These are phyloP conservation scores for Saccharomycopsis phalli DNA, from an alignment of 1,139 yeast genomes.

Conservation along the genomic window DNA sequence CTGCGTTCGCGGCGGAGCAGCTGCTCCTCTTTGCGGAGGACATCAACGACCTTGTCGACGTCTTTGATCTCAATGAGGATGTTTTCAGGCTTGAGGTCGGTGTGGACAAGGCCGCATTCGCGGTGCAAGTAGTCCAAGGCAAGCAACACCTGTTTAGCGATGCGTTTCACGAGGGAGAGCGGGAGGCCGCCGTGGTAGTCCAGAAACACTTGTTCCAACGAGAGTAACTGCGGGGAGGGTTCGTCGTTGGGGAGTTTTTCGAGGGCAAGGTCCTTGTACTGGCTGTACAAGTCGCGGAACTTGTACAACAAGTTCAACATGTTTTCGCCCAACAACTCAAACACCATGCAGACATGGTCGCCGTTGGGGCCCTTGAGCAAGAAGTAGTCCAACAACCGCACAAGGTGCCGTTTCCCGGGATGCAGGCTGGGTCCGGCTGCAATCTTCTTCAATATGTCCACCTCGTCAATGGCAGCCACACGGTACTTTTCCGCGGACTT, in stretches of 20 bases:
- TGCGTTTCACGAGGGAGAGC: constrained; percentile 59
- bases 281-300: constrained; percentile 32
- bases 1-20: background rate
- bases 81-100: constrained; percentile 75
- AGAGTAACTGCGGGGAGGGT: constrained; percentile 7
- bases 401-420: constrained; percentile 57
- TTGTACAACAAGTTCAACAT: constrained; percentile 55
- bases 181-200: constrained; percentile 64
- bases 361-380: constrained; percentile 69
- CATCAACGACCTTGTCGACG: constrained; percentile 50
- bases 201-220: constrained; percentile 23
- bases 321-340: constrained; percentile 76
- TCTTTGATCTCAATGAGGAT: constrained; percentile 66
- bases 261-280: constrained; percentile 10
- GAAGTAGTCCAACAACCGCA: constrained; percentile 58
- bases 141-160: constrained; percentile 56
- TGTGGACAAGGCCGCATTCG: constrained; percentile 69
- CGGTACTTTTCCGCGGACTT: constrained; percentile 63
- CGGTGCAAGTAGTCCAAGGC: constrained; percentile 67
- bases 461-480: constrained; percentile 74
- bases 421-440: constrained; percentile 31
- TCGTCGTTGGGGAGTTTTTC: constrained; percentile 16
- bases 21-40: constrained; percentile 12
- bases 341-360: constrained; percentile 69
- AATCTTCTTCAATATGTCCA: constrained; percentile 45